Evolutionary conservation across 805 yeast genomes (phyloP), one percentile per base, ranked within the genome.

Genomic region (Yarrowia yakushimensis): DNA sequence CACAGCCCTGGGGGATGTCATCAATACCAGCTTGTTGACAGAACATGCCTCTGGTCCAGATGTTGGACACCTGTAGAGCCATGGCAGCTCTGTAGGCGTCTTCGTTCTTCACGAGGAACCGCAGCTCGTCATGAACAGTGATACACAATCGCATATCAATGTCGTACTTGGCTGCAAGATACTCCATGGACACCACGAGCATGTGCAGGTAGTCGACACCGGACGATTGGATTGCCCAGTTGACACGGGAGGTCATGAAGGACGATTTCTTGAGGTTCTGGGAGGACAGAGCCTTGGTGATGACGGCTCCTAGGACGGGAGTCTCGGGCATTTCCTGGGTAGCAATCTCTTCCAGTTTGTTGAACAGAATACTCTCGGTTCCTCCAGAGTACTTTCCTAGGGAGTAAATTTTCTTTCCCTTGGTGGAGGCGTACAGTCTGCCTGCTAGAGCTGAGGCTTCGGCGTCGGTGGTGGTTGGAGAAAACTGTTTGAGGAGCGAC

Each of bases 141-240:
- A 94, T 78, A 66, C 87, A 78, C 62, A 94, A 77, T 59, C 99
- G 76, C 0, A 96, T 96, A 34, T 87, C 81, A 11, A 96, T 76
- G 3, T 77, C 70, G 73, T 84, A 93, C 65, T 79, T 81, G 39
- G 82, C 79, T 41, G 82, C 78, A 67, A 94, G 77, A 69, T 91
- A 90, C 63, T 90, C 88, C 97, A 96, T 92, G 0, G 97, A 83
- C 4, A 90, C 82, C 54, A 93, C 80, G 64, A 94, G 73, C 41
- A 94, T 72, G 72, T 94, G 99, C 60, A 94, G 78, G 70, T 96
- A 94, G 72, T 94, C 99, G 18, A 96, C 99, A 36, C 99, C 99
- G 1, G 97, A 90, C 22, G 97, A 90, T 73, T 94, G 99, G 71
- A 94, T 94, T 0, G 97, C 90, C 99, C 99, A 94, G 70, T 94